A percentile compares a stretch with the other conserved stretches of the same genome.
Evolutionary conservation across 2,329 filamentous ascomycete genomes (phyloP).

Genomic region (Cladosporium sp.): DNA sequence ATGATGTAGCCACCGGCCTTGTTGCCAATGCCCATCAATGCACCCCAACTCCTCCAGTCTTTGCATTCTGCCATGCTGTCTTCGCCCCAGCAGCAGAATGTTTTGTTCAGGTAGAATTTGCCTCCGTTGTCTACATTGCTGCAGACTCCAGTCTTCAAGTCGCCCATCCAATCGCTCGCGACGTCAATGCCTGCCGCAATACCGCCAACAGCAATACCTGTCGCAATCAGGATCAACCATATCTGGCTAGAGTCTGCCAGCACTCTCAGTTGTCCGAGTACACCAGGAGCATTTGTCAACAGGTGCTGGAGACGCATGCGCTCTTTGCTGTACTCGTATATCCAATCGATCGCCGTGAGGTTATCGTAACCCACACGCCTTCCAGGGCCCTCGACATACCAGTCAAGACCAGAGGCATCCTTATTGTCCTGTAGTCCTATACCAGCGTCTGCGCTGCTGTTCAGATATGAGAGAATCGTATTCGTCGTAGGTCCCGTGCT

Average conservation of each 20-base stretch:
- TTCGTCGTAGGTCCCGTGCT: slow-evolving; percentile 36
- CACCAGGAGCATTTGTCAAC: slow-evolving; percentile 66
- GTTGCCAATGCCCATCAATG: slow-evolving; percentile 67
- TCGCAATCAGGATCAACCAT: slow-evolving; percentile 85
- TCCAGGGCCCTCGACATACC: slow-evolving; percentile 87
- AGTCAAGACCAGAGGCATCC: slow-evolving; percentile 61
- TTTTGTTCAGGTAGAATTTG: slow-evolving; percentile 85
- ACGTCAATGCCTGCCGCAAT: slow-evolving; percentile 90
- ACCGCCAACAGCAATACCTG: slow-evolving; percentile 78
- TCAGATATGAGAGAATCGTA: slow-evolving; percentile 46
- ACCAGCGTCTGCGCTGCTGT: slow-evolving; percentile 42
- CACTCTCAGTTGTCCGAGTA: slow-evolving; percentile 72
- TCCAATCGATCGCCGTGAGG: slow-evolving; percentile 98
- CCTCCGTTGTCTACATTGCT: slow-evolving; percentile 69
- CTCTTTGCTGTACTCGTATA: slow-evolving; percentile 97
- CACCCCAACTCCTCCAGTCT: slow-evolving; percentile 86
- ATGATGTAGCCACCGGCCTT: slow-evolving; percentile 74
- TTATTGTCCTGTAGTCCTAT: slow-evolving; percentile 46
- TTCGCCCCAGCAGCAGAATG: slow-evolving; percentile 92
- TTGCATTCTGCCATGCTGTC: slow-evolving; percentile 76
- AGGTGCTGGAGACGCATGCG: slow-evolving; percentile 81
- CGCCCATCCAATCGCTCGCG: slow-evolving; percentile 87
- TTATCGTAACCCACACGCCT: slow-evolving; percentile 93
- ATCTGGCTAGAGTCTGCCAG: slow-evolving; percentile 84
- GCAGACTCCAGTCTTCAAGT: slow-evolving; percentile 89